Percentiles rank a stretch among this genome's conserved stretches.
Evolutionary conservation across 2,329 filamentous ascomycete species (phyloP).

Genomic region (Stachybotrys echinatus): DNA sequence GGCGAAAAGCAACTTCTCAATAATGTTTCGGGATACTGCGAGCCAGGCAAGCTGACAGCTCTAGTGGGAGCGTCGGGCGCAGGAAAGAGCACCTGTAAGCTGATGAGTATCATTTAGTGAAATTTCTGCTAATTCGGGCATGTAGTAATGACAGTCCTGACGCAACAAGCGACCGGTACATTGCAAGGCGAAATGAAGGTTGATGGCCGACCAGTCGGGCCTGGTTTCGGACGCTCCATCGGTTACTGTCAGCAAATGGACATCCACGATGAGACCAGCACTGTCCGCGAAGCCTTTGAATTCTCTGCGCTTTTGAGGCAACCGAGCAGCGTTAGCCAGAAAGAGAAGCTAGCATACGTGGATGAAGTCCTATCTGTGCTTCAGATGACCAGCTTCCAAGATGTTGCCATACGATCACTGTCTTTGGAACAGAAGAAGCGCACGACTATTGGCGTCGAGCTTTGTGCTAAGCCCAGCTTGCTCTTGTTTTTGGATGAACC

Average conservation of each 20-base stretch:
- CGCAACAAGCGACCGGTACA: conserved; percentile 52
- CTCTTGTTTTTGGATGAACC: conserved; percentile 60
- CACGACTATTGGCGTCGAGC: conserved; percentile 56
- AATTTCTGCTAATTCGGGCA: conserved; percentile 41
- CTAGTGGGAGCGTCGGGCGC: conserved; percentile 59
- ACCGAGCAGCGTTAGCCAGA: conserved; percentile 42
- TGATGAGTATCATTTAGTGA: conserved; percentile 22
- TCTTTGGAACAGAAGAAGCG: conserved; percentile 59
- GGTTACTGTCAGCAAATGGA: conserved; percentile 25
- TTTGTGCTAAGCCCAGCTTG: conserved; percentile 51
- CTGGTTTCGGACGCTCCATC: background rate
- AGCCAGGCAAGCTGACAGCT: conserved; percentile 80
- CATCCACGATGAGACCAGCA: conserved; percentile 49
- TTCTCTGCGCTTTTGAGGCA: conserved; percentile 56
- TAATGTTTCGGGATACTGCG: conserved; percentile 81
- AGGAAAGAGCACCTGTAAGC: conserved; percentile 37
- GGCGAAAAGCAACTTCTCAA: conserved; percentile 67
- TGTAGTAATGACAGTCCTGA: conserved; percentile 5
- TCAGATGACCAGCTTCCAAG: conserved; percentile 61
- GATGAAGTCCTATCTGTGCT: conserved; percentile 62
- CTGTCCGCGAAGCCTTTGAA: conserved; percentile 47
- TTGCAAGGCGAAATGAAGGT: conserved; percentile 8
- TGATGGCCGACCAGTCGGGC: background rate
- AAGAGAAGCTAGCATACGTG: conserved; percentile 57
- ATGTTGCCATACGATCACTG: conserved; percentile 54